Conservation (phyloP, 2,329 filamentous ascomycete genomes). For the Pseudogymnoascus sp. region DNA sequence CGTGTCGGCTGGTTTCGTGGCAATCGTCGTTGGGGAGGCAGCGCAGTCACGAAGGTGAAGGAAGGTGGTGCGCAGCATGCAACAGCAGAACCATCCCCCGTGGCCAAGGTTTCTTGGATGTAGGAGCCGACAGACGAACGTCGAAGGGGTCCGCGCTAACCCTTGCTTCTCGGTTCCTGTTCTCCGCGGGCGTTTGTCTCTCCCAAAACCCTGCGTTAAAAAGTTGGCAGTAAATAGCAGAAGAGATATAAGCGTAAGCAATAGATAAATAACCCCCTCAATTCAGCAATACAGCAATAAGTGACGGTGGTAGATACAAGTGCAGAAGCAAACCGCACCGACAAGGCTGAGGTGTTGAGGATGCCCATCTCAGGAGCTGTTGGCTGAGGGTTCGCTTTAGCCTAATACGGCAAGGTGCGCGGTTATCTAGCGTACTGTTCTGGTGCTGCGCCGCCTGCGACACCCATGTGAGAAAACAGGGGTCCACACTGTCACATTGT, state of each 20-base stretch:
- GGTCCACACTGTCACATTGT: neutral
- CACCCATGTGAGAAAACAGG: neutral
- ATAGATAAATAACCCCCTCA: neutral
- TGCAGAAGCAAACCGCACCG: too few species aligned
- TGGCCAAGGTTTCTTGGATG: neutral
- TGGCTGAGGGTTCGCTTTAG: slow-evolving; percentile 4
- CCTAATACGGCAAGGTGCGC: neutral
- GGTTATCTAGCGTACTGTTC: neutral
- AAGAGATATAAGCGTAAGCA: neutral
- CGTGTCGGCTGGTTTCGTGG: neutral
- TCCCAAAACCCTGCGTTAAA: neutral
- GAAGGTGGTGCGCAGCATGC: neutral
- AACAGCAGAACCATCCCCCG: neutral
- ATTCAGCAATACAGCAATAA: neutral
- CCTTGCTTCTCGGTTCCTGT: neutral
- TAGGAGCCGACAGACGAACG: neutral
- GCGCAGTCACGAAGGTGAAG: neutral
- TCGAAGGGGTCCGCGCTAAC: neutral
- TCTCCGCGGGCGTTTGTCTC: neutral
- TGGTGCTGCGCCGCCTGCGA: neutral
- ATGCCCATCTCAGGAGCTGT: neutral
- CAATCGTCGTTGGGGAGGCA: neutral
- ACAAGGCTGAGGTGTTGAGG: neutral
- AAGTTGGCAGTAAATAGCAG: neutral
- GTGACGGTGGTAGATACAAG: neutral